phyloP scores from a whole-genome alignment of 108 stramenopile species.

The Epithemia pelagica region DNA sequence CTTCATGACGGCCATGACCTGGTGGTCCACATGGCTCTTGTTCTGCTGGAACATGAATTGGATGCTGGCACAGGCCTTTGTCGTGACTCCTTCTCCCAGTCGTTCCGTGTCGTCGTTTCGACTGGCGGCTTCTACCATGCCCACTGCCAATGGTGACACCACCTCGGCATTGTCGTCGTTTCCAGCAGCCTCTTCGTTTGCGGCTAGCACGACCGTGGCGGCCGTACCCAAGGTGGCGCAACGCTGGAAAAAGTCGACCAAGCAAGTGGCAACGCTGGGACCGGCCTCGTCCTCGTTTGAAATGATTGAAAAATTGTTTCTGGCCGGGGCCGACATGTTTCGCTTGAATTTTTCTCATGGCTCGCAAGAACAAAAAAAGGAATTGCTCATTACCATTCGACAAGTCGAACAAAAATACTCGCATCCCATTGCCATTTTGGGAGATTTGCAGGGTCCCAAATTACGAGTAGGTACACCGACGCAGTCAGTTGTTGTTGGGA shows the following conservation, averaged over 20 bases:
- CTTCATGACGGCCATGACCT: too few relatives aligned
- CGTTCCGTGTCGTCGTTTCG: too few relatives aligned
- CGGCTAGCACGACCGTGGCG: slow-evolving; percentile 40
- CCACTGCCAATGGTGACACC: too few relatives aligned
- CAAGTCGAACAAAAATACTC: slow-evolving; percentile 84
- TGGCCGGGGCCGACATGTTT: slow-evolving; percentile 93
- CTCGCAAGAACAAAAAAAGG: slow-evolving; percentile 91
- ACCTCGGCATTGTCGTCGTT: too few relatives aligned
- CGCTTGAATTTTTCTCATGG: slow-evolving; percentile 96
- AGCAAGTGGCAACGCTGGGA: slow-evolving; percentile 90
- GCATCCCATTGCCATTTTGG: slow-evolving; percentile 92
- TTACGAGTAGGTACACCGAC: slow-evolving; percentile 66
- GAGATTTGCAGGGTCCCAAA: slow-evolving; percentile 95
- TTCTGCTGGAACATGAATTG: too few relatives aligned
- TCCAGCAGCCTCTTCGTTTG: too few relatives aligned
- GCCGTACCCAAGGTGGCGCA: slow-evolving; percentile 46
- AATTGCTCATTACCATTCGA: slow-evolving; percentile 74
- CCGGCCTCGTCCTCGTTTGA: slow-evolving; percentile 79
- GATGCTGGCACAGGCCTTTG: too few relatives aligned
- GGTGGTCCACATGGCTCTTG: too few relatives aligned
- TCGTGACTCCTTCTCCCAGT: too few relatives aligned
- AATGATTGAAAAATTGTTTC: slow-evolving; percentile 92
- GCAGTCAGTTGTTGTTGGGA: background rate
- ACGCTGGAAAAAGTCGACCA: slow-evolving; percentile 84
- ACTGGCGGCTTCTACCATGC: too few relatives aligned